phyloP scores from a whole-genome alignment of 306 rosid genomes.

The Heteromeles arbutifolia region DNA sequence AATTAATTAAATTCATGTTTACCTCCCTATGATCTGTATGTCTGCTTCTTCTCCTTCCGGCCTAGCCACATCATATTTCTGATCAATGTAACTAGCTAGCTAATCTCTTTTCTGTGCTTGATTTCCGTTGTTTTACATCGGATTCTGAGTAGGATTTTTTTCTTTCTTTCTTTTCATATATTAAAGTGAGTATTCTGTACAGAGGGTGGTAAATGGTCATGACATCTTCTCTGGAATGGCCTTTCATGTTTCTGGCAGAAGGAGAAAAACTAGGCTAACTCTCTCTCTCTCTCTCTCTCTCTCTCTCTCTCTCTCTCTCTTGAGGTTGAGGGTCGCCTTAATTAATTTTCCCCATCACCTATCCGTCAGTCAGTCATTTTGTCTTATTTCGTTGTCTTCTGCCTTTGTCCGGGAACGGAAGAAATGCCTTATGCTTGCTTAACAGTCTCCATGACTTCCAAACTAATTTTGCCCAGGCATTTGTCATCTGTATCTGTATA shows the following conservation, averaged over 20 bases:
- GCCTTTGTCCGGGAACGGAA: constrained; percentile 8
- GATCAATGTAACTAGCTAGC: no score
- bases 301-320: background rate
- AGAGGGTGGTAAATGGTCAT: constrained; percentile 26
- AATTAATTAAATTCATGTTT: background rate
- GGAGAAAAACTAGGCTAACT: background rate
- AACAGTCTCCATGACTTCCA: constrained; percentile 11
- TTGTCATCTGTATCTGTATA: background rate
- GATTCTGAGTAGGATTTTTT: constrained; percentile 19
- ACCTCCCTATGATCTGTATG: background rate
- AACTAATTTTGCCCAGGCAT: constrained; percentile 17
- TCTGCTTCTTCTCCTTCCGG: constrained; percentile 9
- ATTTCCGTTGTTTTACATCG: constrained; percentile 7
- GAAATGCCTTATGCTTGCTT: constrained; percentile 16
- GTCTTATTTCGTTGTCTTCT: constrained; percentile 37
- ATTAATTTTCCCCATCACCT: constrained; percentile 23
- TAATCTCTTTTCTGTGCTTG: no score
- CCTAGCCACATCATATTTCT: background rate
- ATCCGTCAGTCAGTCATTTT: constrained; percentile 23
- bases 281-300: no score
- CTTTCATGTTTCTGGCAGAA: constrained; percentile 34
- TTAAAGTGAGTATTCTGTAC: constrained; percentile 2
- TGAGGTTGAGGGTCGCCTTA: constrained; percentile 5
- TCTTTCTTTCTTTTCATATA: background rate
- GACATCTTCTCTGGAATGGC: constrained; percentile 38